These are phyloP conservation scores for Cryptococcus sp. DNA, from an alignment of 1,284 basidiomycete species.

Conservation along the genomic window DNA sequence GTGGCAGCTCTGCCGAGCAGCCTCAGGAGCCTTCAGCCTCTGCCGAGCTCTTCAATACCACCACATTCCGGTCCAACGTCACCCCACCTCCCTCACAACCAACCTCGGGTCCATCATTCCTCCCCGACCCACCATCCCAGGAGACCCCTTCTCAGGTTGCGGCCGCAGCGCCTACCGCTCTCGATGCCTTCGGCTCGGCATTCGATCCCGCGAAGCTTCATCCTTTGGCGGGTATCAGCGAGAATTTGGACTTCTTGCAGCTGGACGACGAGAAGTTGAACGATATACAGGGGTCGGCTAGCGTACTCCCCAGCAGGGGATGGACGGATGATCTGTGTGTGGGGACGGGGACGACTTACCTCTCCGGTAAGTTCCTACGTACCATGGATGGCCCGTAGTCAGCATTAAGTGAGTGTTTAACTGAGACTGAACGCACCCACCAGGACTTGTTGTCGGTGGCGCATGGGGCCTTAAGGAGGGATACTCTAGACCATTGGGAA, in stretches of 20 bases:
- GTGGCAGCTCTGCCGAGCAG: slow-evolving; percentile 19
- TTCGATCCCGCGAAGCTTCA: slow-evolving; percentile 88
- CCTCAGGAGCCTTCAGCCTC: slow-evolving; percentile 33
- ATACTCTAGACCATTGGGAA: slow-evolving; percentile 72
- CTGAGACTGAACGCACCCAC: slow-evolving; percentile 34
- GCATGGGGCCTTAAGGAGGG: slow-evolving; percentile 96
- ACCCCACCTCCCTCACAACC: slow-evolving; percentile 15
- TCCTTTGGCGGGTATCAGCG: slow-evolving; percentile 78
- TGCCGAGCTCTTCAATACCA: slow-evolving; percentile 41
- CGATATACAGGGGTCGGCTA: slow-evolving; percentile 76
- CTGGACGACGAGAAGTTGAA: slow-evolving; percentile 90
- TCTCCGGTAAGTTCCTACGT: slow-evolving; percentile 69
- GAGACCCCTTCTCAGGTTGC: slow-evolving; percentile 8
- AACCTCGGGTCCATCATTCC: slow-evolving; percentile 18
- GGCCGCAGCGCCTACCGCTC: slow-evolving; percentile 57
- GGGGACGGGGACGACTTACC: slow-evolving; percentile 98
- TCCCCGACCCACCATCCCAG: slow-evolving; percentile 16
- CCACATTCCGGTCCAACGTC: slow-evolving; percentile 39
- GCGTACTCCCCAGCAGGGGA: slow-evolving; percentile 86
- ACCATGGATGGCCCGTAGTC: too few relatives aligned
- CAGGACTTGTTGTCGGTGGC: slow-evolving; percentile 66
- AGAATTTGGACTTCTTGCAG: slow-evolving; percentile 82
- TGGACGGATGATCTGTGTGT: slow-evolving; percentile 99
- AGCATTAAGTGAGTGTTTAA: too few relatives aligned
- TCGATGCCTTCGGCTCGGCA: slow-evolving; percentile 73